Conservation (phyloP, 2,329 filamentous ascomycete species). For the Thelonectria rubi region DNA sequence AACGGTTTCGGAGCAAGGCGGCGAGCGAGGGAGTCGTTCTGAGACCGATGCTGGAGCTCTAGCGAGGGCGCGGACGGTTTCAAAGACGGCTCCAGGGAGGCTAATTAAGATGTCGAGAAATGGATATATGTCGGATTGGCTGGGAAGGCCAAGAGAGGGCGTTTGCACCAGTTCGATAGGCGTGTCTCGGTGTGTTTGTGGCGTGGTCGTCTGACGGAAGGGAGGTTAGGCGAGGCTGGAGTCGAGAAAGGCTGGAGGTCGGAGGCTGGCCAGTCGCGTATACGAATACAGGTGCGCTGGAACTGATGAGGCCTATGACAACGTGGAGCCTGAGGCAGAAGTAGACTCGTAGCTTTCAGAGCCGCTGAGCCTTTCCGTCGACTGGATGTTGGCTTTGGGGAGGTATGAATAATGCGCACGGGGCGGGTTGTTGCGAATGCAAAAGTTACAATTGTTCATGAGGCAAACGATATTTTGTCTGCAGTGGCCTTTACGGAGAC, state of each 20-base stretch:
- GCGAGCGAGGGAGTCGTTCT: slow-evolving; percentile 6
- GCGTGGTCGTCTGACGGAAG: slow-evolving; percentile 9
- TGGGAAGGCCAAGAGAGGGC: not conserved
- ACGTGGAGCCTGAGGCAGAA: slow-evolving; percentile 21
- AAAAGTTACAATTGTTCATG: not conserved
- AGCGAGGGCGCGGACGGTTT: slow-evolving; percentile 14
- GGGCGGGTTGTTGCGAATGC: not conserved
- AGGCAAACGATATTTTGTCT: slow-evolving; percentile 2
- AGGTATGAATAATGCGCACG: slow-evolving; percentile 1
- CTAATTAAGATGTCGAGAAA: not conserved
- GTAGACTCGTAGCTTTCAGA: not conserved
- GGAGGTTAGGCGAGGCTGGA: slow-evolving; percentile 9
- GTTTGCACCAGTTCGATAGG: slow-evolving; percentile 7
- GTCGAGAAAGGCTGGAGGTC: not conserved
- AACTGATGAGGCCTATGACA: not conserved
- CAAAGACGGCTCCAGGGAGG: slow-evolving; percentile 5
- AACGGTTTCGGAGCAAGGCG: not conserved
- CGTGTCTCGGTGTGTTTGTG: slow-evolving; percentile 4
- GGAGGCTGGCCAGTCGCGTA: slow-evolving; percentile 11
- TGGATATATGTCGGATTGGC: slow-evolving; percentile 6
- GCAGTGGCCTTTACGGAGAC: not conserved
- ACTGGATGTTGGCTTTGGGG: not conserved
- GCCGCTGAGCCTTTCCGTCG: no score
- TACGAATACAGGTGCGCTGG: not conserved
- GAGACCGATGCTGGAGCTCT: slow-evolving; percentile 9